These are phyloP conservation scores for Ophiocordyceps camponoti-leonardi DNA, from an alignment of 2,329 filamentous ascomycete genomes.

Conservation along the genomic window DNA sequence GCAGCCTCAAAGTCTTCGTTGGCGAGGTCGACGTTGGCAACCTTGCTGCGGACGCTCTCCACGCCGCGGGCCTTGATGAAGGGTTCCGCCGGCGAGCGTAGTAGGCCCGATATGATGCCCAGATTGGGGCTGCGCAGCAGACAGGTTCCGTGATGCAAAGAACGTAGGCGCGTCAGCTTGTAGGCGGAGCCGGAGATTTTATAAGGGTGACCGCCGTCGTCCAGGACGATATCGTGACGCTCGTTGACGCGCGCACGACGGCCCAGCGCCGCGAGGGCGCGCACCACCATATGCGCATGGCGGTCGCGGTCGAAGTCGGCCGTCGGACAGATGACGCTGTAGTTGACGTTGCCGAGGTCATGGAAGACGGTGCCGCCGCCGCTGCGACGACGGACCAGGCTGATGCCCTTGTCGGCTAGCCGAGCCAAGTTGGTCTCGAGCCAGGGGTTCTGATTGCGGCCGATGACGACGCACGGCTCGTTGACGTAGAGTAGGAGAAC, in stretches of 20 bases:
- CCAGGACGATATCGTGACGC: constrained; percentile 82
- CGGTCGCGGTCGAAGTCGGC: constrained; percentile 63
- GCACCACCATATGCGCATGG: constrained; percentile 84
- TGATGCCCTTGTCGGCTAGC: constrained; percentile 23
- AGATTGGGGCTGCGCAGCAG: constrained; percentile 66
- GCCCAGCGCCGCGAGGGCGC: constrained; percentile 51
- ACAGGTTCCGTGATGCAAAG: constrained; percentile 87
- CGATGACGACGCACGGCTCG: constrained; percentile 72
- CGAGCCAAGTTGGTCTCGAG: constrained; percentile 63
- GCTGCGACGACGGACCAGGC: constrained; percentile 66
- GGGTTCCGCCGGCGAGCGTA: constrained; percentile 61
- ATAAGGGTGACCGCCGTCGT: constrained; percentile 25
- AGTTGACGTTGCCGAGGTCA: constrained; percentile 86
- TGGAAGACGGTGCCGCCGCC: constrained; percentile 93
- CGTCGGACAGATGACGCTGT: constrained; percentile 74
- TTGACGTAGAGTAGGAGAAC: constrained; percentile 84
- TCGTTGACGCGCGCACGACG: constrained; percentile 59
- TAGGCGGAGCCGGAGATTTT: constrained; percentile 94
- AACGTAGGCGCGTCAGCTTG: constrained; percentile 66
- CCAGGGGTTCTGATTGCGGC: constrained; percentile 97
- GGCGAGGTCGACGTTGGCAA: constrained; percentile 56
- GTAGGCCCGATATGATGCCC: constrained; percentile 44
- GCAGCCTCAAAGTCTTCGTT: constrained; percentile 29
- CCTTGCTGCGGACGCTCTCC: constrained; percentile 73
- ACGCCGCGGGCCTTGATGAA: constrained; percentile 73